Evolutionary conservation across 768 basidiomycete genomes (phyloP).

Genomic region (Pulveroboletus sp.): DNA sequence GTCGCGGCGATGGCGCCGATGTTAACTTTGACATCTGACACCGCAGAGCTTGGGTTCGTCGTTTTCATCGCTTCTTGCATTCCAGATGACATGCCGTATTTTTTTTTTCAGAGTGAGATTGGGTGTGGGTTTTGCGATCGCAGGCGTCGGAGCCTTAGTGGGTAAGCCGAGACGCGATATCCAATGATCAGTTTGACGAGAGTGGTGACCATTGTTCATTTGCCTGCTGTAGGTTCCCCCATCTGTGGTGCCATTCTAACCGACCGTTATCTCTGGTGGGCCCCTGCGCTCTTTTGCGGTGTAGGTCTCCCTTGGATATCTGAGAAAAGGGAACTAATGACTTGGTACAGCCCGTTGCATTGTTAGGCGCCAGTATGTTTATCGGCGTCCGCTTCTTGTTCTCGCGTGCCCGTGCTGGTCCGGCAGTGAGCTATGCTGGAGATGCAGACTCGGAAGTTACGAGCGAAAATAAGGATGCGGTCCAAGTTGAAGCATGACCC

Average conservation of each 20-base stretch:
- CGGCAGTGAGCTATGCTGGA: too few species aligned
- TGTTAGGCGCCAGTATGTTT: conserved; percentile 5
- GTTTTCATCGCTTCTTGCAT: background rate
- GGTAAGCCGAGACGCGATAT: conserved; percentile 3
- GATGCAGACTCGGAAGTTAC: too few species aligned
- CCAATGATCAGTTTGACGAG: background rate
- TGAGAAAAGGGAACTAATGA: too few species aligned
- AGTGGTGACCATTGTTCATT: conserved; percentile 10
- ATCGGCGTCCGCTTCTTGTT: conserved; percentile 14
- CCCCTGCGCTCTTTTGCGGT: conserved; percentile 52
- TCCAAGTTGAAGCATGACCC: too few species aligned
- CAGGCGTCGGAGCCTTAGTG: conserved; percentile 35
- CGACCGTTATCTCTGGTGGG: conserved; percentile 51
- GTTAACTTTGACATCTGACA: conserved; percentile 43
- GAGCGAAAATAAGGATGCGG: too few species aligned
- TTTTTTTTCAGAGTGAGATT: conserved; percentile 33
- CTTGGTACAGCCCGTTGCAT: conserved; percentile 3
- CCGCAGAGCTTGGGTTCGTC: conserved; percentile 51
- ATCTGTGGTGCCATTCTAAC: conserved; percentile 57
- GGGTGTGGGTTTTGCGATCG: conserved; percentile 47
- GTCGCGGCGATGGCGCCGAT: conserved; percentile 42
- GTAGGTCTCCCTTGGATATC: conserved; percentile 16
- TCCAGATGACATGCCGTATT: background rate
- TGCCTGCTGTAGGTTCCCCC: conserved; percentile 42
- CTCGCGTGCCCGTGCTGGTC: background rate